Evolutionary conservation across 148 eudicot genomes (phyloP).

Genomic region (Pouteria glomerata): DNA sequence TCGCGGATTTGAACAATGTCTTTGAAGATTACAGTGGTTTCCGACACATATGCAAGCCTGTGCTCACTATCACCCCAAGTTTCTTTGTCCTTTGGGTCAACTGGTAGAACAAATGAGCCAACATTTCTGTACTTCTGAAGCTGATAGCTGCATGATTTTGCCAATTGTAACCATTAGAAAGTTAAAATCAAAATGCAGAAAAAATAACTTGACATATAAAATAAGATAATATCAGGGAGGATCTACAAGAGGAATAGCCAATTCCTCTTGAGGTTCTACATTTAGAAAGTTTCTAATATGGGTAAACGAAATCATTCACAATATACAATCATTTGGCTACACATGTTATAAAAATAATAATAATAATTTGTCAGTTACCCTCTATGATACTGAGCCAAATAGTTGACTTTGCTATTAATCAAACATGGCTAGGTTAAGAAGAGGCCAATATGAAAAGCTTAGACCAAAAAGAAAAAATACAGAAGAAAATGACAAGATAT

Average conservation of each 20-base stretch:
- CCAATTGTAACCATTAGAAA: neutral
- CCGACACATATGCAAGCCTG: slow-evolving; percentile 88
- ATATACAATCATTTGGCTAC: too few relatives aligned
- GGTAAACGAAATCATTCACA: too few relatives aligned
- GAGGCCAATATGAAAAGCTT: neutral
- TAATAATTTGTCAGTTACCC: neutral
- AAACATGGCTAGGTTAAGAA: slow-evolving; percentile 2
- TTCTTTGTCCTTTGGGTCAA: slow-evolving; percentile 85
- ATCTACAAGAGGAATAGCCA: too few relatives aligned
- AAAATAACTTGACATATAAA: too few relatives aligned
- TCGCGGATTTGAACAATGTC: slow-evolving; percentile 82
- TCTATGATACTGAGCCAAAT: neutral
- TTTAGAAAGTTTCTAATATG: too few relatives aligned
- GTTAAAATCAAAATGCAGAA: neutral
- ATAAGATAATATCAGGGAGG: neutral
- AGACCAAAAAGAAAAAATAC: neutral
- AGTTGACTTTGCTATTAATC: neutral
- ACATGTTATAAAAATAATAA: too few relatives aligned
- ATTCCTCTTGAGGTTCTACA: too few relatives aligned
- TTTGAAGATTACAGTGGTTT: slow-evolving; percentile 94
- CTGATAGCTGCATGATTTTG: slow-evolving; percentile 59
- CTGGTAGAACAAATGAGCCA: slow-evolving; percentile 84
- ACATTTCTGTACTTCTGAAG: slow-evolving; percentile 94
- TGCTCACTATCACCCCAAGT: slow-evolving; percentile 99
- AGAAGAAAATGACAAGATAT: neutral